phyloP scores from a whole-genome alignment of 202 grass and related monocot species.

The Tripidium arundinaceum region DNA sequence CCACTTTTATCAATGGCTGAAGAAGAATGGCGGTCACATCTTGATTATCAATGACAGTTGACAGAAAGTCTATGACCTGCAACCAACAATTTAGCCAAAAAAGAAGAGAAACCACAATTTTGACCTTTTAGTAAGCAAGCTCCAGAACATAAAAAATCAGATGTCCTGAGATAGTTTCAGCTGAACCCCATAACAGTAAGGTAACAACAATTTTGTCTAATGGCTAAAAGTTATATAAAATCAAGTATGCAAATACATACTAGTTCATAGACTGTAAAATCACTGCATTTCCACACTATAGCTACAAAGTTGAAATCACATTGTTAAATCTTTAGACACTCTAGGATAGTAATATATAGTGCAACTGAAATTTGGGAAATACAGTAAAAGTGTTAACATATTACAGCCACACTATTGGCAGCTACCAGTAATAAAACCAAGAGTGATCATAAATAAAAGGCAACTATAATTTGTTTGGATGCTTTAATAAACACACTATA shows the following conservation, averaged over 20 bases:
- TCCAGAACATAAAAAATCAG: constrained; percentile 2
- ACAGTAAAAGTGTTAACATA: neutral
- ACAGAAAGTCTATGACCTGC: constrained; percentile 81
- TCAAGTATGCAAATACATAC: constrained; percentile 15
- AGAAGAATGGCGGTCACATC: constrained; percentile 58
- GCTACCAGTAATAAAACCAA: neutral
- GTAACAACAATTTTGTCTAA: neutral
- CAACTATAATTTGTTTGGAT: constrained; percentile 12
- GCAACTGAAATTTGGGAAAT: neutral
- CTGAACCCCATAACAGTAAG: neutral
- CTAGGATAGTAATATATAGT: neutral
- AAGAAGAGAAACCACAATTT: neutral
- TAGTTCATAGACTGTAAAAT: neutral
- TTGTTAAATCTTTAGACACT: neutral
- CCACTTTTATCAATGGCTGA: constrained; percentile 72
- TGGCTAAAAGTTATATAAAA: neutral
- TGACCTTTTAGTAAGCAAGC: neutral
- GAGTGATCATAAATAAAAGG: constrained; percentile 1
- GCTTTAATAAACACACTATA: constrained; percentile 9
- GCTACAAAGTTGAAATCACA: neutral
- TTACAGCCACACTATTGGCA: constrained; percentile 4
- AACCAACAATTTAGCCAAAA: constrained; percentile 22
- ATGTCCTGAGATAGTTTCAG: neutral
- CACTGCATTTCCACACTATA: neutral
- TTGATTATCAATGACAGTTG: constrained; percentile 63